Base-by-base conservation (phyloP, 2,329 filamentous ascomycete species). In the Purpureocillium takamizusanense region DNA sequence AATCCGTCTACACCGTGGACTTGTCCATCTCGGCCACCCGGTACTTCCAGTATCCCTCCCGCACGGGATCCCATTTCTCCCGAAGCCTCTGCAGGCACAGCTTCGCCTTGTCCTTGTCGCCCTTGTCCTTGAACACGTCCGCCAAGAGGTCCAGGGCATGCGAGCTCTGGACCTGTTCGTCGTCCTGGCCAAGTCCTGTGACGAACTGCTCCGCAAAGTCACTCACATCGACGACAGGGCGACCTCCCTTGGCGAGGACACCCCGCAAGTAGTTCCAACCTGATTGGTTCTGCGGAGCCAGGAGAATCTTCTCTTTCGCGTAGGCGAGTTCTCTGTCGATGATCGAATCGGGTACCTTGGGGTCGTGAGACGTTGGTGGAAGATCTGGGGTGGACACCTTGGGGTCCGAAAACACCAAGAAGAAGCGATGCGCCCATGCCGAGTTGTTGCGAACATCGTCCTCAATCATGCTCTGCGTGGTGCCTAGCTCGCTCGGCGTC, bases 351-450 rank as follows among this genome's bases (percentile, higher is more conserved):
- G 83, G 77, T 3, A 86, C 68, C 35, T 69, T 60, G 4, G 68
- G 62, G 48, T 81, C 78, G 39, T 61, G 55, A 40, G 70, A 66
- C 1, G 70, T 75, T 2, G 74, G 67, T 21, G 65, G 65, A 7
- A 59, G 57, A n/a, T 56, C 65, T 4, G 62, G 51, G 0, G 73
- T 78, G 11, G 66, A 63, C 17, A 64, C 51, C 1, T 50, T 65
- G 15, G 70, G 81, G 68, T 73, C 67, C 57, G 75, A 74, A 48
- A 95, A 94, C 14, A 90, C 78, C n/a, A 97, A 59, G 59, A 90
- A 95, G 70, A 92, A 97, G 37, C 92, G 81, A 67, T 98, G 90
- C 48, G 90, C 94, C 92, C 92, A 98, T 13, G 90, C 92, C 33
- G 85, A 92, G 61, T 98, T 98, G 66, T 98, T 98, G 53, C 89